A percentile compares a stretch with the other conserved stretches of the same genome.
phyloP scores from a whole-genome alignment of 106 monocot species.

The Platanthera guangdongensis region DNA sequence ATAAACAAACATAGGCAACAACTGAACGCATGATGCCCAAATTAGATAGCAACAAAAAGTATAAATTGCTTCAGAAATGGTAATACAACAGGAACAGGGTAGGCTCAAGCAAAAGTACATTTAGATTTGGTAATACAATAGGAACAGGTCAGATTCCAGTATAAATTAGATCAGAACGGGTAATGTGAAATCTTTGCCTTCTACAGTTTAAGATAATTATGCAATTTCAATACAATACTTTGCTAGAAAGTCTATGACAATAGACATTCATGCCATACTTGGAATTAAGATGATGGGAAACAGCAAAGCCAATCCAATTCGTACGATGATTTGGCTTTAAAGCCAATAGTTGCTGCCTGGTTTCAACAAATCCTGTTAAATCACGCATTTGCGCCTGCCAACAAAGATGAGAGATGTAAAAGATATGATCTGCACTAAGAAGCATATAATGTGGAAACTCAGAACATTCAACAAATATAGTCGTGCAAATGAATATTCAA shows the following conservation, averaged over 20 bases:
- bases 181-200: background rate
- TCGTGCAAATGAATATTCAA: background rate
- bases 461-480: background rate
- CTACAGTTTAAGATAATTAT: background rate
- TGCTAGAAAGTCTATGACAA: background rate
- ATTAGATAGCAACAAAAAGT: background rate
- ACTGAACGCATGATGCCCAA: background rate
- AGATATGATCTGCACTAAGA: background rate
- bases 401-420: conserved; percentile 2
- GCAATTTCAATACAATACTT: no score
- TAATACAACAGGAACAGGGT: background rate
- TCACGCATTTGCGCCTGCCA: conserved; percentile 98
- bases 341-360: conserved; percentile 85
- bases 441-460: background rate
- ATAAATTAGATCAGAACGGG: no score
- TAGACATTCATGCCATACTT: conserved; percentile 37
- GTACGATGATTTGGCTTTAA: conserved; percentile 92
- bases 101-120: background rate
- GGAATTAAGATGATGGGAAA: conserved; percentile 83
- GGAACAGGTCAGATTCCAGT: background rate
- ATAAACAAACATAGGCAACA: background rate
- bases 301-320: conserved; percentile 99
- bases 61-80: background rate
- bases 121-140: background rate
- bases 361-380: conserved; percentile 94